Evolutionary conservation across 805 yeast genomes (phyloP), one percentile per base, ranked within the genome.

Genomic region (Kluyveromyces aestuarii): DNA sequence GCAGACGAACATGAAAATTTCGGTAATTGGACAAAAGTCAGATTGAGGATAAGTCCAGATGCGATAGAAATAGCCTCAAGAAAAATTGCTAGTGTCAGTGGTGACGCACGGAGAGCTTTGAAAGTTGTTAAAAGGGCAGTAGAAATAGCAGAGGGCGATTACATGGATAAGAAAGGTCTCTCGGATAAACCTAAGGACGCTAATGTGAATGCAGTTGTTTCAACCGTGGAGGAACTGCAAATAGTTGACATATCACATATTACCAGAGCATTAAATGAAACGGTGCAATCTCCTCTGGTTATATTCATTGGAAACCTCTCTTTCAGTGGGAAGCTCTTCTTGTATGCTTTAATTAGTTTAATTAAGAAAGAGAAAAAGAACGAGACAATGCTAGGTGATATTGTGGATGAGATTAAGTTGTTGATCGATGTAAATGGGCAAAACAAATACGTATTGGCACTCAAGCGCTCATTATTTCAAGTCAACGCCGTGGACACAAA

Each of bases 31-130:
- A 62, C 57, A 55, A 67, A 57, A 61, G 59, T 68, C 27, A 58
- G 62, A 52, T 47, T 73, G 46, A 59, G 62, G 41, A 63, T 73
- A 51, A 76, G 75, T 45, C 71, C 74, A 18, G 95, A 86, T 60
- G 96, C 99, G 0, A 79, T 90, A 54, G 91, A 84, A 50, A 89
- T 85, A 71, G 96, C 96, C 0, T 80, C 96, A 1, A 76, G 97
- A 66, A 90, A 89, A 64, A 95, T 93, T 41, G 96, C 98, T 6
- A 81, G 93, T 67, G 97, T 93, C 2, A 86, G 95, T 62, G 99
- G 99, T 50, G 99, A 93, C 71, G 99, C 97, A 1, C 74, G 99
- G 59, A 72, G 98, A 50, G 97, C 96, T 0, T 71, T 93, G 48
- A 84, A 84, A 49, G 85, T 93, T 21, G 85, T 96, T 60, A 75